A percentile compares a stretch with the other conserved stretches of the same genome.
These are phyloP conservation scores for Floccularia luteovirens DNA, from an alignment of 768 basidiomycete genomes.

Conservation along the genomic window DNA sequence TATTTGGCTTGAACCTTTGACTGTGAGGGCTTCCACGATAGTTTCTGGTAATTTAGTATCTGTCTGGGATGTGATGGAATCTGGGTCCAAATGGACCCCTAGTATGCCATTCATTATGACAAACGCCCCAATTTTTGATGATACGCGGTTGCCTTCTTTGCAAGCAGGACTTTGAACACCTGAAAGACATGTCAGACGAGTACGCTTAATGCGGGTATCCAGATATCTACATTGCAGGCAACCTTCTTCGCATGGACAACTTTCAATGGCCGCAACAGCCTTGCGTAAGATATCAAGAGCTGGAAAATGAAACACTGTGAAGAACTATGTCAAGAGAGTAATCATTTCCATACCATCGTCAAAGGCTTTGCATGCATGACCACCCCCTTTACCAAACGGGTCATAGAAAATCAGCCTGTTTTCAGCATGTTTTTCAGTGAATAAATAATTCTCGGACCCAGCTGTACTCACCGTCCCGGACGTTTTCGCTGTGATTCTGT, in stretches of 20 bases:
- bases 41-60: constrained; percentile 33
- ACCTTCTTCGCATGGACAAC: constrained; percentile 62
- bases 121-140: constrained; percentile 69
- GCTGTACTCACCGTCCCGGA: constrained; percentile 48
- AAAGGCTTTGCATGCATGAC: constrained; percentile 71
- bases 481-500: constrained; percentile 50
- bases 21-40: constrained; percentile 42
- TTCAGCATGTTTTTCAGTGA: constrained; percentile 5
- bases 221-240: constrained; percentile 55
- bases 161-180: constrained; percentile 64
- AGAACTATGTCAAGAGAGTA: background rate
- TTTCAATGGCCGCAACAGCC: constrained; percentile 48
- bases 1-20: constrained; percentile 35
- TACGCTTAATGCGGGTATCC: background rate
- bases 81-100: constrained; percentile 28
- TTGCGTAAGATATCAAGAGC: constrained; percentile 54
- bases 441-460: no score
- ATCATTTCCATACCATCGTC: constrained; percentile 54
- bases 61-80: constrained; percentile 25
- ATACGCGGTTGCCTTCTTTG: constrained; percentile 64
- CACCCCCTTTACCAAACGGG: constrained; percentile 56
- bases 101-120: constrained; percentile 60
- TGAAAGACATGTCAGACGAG: constrained; percentile 16
- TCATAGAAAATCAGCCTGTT: constrained; percentile 82
- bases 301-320: constrained; percentile 9